A percentile compares a stretch with the other conserved stretches of the same genome.
Evolutionary conservation across 2,329 filamentous ascomycete genomes (phyloP).

Genomic region (Teratosphaeria epicoccoides): DNA sequence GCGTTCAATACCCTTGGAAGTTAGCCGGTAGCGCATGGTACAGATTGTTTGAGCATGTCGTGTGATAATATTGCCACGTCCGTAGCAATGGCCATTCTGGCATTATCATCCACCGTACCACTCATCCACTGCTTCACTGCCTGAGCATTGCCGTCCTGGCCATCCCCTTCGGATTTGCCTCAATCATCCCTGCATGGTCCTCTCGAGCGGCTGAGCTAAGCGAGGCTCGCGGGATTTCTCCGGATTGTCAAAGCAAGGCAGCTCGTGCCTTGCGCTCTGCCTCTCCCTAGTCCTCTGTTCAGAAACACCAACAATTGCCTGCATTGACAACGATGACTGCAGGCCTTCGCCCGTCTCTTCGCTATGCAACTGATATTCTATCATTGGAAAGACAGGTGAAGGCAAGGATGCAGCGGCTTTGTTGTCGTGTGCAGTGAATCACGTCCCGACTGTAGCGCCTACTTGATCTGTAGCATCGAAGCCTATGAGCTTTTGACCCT

Average conservation of each 20-base stretch:
- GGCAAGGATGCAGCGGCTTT: background rate
- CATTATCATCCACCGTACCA: constrained; percentile 9
- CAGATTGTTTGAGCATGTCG: background rate
- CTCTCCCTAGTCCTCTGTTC: background rate
- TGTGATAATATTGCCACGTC: background rate
- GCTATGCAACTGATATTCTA: background rate
- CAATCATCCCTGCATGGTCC: background rate
- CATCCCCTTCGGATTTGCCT: background rate
- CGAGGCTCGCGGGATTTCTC: background rate
- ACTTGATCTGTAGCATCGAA: background rate
- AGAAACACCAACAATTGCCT: background rate
- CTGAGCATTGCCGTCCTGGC: background rate
- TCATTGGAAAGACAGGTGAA: background rate
- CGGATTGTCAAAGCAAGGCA: background rate
- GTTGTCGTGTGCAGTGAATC: background rate
- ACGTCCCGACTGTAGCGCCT: background rate
- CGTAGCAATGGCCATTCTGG: constrained; percentile 6
- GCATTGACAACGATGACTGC: background rate
- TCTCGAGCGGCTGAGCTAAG: background rate
- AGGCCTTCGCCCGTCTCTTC: background rate
- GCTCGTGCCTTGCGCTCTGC: background rate
- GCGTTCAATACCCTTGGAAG: background rate
- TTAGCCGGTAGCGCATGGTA: background rate
- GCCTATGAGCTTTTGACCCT: background rate
- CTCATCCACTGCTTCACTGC: constrained; percentile 6